A percentile compares a stretch with the other conserved stretches of the same genome.
Conservation (phyloP, 2,329 filamentous ascomycete genomes). For the Fusarium guadeloupense region DNA sequence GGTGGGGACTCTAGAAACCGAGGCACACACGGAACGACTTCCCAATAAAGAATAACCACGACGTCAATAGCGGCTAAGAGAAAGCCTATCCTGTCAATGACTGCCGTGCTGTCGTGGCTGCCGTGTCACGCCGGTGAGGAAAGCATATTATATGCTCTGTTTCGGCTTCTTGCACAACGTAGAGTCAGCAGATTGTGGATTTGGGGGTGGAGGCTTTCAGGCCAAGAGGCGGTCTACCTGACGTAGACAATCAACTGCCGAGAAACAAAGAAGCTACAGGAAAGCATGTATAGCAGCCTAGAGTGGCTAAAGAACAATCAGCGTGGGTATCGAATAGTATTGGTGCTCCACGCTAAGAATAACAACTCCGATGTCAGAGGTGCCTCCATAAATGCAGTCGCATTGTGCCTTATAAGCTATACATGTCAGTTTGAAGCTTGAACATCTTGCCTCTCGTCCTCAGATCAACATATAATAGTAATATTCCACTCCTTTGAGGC, state of each 20-base stretch:
- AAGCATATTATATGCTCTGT: conserved; percentile 6
- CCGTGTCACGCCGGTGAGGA: conserved; percentile 18
- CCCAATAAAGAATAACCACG: conserved; percentile 22
- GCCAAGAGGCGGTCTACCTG: conserved; percentile 19
- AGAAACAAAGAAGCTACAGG: not conserved
- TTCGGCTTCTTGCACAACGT: conserved; percentile 21
- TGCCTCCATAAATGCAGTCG: not conserved
- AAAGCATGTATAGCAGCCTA: not conserved
- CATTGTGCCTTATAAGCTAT: not conserved
- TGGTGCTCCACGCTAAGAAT: conserved; percentile 1
- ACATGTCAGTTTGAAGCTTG: not conserved
- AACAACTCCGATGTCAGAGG: conserved; percentile 10
- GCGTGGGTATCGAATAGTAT: conserved; percentile 23
- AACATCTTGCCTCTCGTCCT: not conserved
- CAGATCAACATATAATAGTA: not conserved
- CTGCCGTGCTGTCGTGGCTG: not conserved
- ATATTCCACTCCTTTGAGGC: not conserved
- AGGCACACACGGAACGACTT: conserved; percentile 31
- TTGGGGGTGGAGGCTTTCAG: conserved; percentile 9
- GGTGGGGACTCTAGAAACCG: conserved; percentile 15
- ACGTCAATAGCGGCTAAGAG: conserved; percentile 13
- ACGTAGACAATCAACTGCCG: not conserved
- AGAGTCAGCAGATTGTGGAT: conserved; percentile 2
- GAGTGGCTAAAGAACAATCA: not conserved
- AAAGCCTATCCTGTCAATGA: not conserved